Conservation (phyloP, 2,329 filamentous ascomycete genomes). For the Epichloe elymi region DNA sequence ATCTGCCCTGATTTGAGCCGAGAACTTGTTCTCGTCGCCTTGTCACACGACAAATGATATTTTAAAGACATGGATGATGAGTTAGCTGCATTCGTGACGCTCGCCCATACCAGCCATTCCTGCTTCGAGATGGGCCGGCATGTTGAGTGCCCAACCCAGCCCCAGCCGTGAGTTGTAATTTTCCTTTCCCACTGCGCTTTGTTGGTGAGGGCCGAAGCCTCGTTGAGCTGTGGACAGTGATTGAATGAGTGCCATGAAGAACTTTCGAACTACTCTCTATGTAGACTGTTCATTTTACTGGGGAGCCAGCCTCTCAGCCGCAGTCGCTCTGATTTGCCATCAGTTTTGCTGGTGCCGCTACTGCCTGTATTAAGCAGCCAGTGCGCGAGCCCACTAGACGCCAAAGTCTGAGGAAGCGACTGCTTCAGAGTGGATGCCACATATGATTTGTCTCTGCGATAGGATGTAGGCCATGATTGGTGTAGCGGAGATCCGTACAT, state of each 20-base stretch:
- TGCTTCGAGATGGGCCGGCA: background rate
- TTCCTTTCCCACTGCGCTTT: background rate
- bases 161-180: background rate
- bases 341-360: background rate
- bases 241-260: background rate
- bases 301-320: conserved; percentile 13
- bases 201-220: background rate
- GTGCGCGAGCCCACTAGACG: conserved; percentile 27
- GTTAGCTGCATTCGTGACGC: background rate
- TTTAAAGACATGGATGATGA: background rate
- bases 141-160: background rate
- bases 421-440: conserved; percentile 23
- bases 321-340: conserved; percentile 6
- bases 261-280: background rate
- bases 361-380: conserved; percentile 23
- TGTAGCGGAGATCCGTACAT: conserved; percentile 24
- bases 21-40: background rate
- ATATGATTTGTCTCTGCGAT: conserved; percentile 20
- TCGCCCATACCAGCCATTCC: background rate
- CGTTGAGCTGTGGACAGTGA: too few relatives aligned
- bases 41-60: background rate
- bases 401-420: conserved; percentile 26
- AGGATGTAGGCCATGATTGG: conserved; percentile 27
- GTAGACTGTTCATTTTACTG: conserved; percentile 10
- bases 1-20: conserved; percentile 2